phyloP scores from a whole-genome alignment of 2,329 filamentous ascomycete genomes.

The Penicillium glabrum region DNA sequence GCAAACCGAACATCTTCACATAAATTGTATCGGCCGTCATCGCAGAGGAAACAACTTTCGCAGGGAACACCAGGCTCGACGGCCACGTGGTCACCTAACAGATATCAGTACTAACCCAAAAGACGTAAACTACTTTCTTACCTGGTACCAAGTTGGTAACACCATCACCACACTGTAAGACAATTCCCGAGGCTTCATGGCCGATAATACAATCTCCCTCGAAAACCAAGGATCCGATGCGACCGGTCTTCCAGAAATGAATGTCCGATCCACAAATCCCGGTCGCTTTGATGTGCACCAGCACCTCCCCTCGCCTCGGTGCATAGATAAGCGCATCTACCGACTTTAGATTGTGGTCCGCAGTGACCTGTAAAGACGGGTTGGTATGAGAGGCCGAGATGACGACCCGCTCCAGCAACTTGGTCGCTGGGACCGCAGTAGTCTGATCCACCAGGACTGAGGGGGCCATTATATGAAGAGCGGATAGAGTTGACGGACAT shows the following conservation, averaged over 20 bases:
- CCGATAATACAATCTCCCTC: constrained; percentile 56
- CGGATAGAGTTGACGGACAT: background rate
- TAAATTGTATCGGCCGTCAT: constrained; percentile 42
- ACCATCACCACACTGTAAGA: constrained; percentile 25
- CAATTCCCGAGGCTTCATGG: constrained; percentile 35
- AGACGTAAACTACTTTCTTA: background rate
- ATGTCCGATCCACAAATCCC: constrained; percentile 69
- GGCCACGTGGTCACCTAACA: constrained; percentile 34
- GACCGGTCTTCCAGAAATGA: constrained; percentile 66
- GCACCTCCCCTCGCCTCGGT: constrained; percentile 55
- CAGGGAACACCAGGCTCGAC: constrained; percentile 25
- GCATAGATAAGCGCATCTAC: constrained; percentile 58
- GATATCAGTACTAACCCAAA: background rate
- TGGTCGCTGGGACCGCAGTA: constrained; percentile 1
- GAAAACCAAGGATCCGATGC: constrained; percentile 63
- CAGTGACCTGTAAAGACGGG: constrained; percentile 60
- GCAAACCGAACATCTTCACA: constrained; percentile 43
- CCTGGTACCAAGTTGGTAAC: constrained; percentile 20
- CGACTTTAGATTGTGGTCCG: constrained; percentile 59
- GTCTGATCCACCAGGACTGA: constrained; percentile 13
- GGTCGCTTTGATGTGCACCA: constrained; percentile 62
- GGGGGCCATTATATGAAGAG: constrained; percentile 6
- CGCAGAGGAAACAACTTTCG: constrained; percentile 36
- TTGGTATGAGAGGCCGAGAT: constrained; percentile 39
- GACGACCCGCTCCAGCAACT: constrained; percentile 4